These are phyloP conservation scores for Yarrowia sp. DNA, from an alignment of 805 yeast species.

Conservation along the genomic window DNA sequence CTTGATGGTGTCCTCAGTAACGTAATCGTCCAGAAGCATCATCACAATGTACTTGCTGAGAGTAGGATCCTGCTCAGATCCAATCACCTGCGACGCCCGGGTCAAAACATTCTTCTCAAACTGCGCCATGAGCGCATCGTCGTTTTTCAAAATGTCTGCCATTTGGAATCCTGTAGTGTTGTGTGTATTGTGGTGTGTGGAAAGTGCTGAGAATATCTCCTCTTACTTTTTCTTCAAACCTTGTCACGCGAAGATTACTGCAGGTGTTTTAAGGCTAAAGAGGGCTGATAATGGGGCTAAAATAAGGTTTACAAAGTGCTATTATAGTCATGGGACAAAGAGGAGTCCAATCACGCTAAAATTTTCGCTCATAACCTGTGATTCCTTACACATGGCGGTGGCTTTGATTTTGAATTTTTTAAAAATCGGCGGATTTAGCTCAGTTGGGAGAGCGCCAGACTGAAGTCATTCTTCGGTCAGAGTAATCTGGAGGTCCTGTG, in stretches of 20 bases:
- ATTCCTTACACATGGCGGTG: neutral
- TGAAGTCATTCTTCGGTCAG: conserved; percentile 32
- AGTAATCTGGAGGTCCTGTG: conserved; percentile 72
- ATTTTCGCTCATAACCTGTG: neutral
- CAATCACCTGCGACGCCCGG: neutral
- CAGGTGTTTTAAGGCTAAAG: neutral
- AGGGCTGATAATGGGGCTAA: neutral
- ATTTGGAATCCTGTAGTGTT: neutral
- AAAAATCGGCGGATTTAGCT: conserved; percentile 33
- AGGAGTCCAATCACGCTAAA: neutral
- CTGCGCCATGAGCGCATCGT: conserved; percentile 10
- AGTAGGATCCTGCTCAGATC: neutral
- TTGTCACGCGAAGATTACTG: conserved; percentile 1
- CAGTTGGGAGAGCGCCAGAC: conserved; percentile 43
- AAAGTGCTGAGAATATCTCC: too few relatives aligned
- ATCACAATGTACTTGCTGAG: conserved; percentile 5
- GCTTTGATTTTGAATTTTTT: neutral
- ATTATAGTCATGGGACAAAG: too few relatives aligned
- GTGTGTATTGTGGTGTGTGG: neutral
- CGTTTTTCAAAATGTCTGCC: conserved; percentile 12
- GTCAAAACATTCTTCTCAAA: neutral
- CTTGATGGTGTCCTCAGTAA: conserved; percentile 7
- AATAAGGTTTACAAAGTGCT: neutral
- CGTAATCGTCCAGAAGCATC: conserved; percentile 13
- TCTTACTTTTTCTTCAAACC: conserved; percentile 6